phyloP scores from a whole-genome alignment of 2,329 filamentous ascomycete species.

The Aureobasidium sp. region DNA sequence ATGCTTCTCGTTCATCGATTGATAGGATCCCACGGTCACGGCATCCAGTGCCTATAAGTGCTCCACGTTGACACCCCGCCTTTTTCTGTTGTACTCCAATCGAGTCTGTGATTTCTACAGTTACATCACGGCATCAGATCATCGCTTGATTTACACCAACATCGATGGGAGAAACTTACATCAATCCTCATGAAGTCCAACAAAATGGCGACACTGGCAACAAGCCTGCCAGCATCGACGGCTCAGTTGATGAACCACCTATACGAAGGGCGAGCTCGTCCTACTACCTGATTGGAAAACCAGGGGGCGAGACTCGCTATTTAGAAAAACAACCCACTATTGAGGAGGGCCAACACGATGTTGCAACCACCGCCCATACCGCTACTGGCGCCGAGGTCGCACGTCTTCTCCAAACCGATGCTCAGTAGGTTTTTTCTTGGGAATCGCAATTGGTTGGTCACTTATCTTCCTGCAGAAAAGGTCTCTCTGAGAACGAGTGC shows the following conservation, averaged over 20 bases:
- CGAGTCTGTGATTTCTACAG: not conserved
- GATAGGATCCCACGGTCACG: not conserved
- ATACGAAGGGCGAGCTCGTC: conserved; percentile 28
- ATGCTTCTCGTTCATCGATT: not conserved
- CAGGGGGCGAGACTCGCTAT: conserved; percentile 24
- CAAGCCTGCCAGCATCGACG: conserved; percentile 21
- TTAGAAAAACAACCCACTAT: conserved; percentile 13
- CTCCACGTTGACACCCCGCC: not conserved
- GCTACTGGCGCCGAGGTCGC: conserved; percentile 20
- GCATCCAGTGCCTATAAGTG: not conserved
- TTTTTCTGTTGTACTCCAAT: not conserved
- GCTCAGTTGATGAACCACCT: conserved; percentile 26
- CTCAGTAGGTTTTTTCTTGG: conserved; percentile 22
- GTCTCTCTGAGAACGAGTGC: conserved; percentile 21
- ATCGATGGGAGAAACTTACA: conserved; percentile 26
- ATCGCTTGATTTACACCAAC: not conserved
- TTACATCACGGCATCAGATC: not conserved
- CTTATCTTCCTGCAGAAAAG: not conserved
- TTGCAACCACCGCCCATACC: conserved; percentile 22
- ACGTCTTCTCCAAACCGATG: conserved; percentile 19
- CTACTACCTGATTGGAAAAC: conserved; percentile 23
- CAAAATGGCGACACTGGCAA: conserved; percentile 19
- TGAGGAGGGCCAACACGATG: conserved; percentile 18
- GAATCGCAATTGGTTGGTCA: no score
- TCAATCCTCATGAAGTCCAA: conserved; percentile 19